Evolutionary conservation across 1,284 basidiomycete species (phyloP).

Genomic region (Coniferiporia sulphurascens): DNA sequence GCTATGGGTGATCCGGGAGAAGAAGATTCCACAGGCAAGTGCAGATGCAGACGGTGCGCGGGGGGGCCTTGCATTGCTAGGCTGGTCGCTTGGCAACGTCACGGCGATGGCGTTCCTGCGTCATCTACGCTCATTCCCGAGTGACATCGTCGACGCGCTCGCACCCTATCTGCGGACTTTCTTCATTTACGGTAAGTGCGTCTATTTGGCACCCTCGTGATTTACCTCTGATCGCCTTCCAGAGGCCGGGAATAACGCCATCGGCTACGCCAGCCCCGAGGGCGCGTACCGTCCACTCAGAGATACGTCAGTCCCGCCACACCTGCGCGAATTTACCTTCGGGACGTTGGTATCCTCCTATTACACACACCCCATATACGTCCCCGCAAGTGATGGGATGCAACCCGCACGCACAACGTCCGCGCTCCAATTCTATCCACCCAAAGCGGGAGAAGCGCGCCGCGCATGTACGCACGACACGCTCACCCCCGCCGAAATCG

Average conservation of each 20-base stretch:
- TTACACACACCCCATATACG: constrained; percentile 14
- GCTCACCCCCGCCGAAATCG: neutral
- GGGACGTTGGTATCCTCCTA: constrained; percentile 17
- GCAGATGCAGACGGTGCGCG: constrained; percentile 4
- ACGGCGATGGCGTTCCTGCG: constrained; percentile 14
- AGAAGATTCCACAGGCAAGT: constrained; percentile 11
- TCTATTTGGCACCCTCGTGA: neutral
- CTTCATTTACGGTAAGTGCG: constrained; percentile 15
- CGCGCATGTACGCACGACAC: constrained; percentile 9
- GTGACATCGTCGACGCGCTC: neutral
- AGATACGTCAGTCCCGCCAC: constrained; percentile 9
- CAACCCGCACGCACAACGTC: neutral
- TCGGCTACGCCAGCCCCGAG: constrained; percentile 8
- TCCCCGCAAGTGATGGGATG: neutral
- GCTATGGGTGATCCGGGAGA: constrained; percentile 10
- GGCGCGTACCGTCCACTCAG: constrained; percentile 14
- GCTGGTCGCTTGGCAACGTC: constrained; percentile 16
- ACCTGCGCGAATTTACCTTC: constrained; percentile 8
- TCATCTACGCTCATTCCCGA: neutral
- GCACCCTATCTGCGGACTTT: constrained; percentile 11
- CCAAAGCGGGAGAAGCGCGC: neutral
- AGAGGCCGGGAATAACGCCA: constrained; percentile 4
- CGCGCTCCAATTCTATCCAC: neutral
- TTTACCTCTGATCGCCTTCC: neutral
- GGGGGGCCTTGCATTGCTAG: constrained; percentile 15